phyloP scores from a whole-genome alignment of 768 basidiomycete genomes.

The Macrolepiota fuliginosa region DNA sequence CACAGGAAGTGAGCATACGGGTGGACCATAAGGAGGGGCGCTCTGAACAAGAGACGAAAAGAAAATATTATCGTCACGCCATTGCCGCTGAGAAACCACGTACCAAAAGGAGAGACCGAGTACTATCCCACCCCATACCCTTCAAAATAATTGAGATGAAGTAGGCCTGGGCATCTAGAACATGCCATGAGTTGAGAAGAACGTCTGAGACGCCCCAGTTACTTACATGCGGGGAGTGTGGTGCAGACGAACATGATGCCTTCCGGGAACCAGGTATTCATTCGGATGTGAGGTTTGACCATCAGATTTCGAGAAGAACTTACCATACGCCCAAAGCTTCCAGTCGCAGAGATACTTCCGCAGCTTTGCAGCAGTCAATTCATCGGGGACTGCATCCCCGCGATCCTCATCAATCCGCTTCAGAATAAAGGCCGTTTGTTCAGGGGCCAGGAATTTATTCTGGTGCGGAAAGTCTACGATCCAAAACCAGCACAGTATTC shows the following conservation, averaged over 20 bases:
- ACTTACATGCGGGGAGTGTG: conserved; percentile 41
- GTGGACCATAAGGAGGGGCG: conserved; percentile 44
- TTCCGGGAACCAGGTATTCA: conserved; percentile 13
- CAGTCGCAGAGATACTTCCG: conserved; percentile 40
- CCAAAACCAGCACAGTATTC: conserved; percentile 37
- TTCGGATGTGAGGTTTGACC: conserved; percentile 2
- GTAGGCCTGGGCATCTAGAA: conserved; percentile 38
- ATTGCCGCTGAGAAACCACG: background rate
- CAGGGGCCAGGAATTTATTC: conserved; percentile 41
- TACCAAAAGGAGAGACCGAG: conserved; percentile 40
- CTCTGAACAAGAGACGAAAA: conserved; percentile 28
- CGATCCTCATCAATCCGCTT: conserved; percentile 48
- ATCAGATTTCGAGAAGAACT: conserved; percentile 7
- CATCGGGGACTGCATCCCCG: conserved; percentile 47
- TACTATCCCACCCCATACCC: conserved; percentile 41
- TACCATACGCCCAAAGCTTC: conserved; percentile 47
- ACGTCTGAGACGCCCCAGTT: background rate
- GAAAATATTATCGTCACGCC: background rate
- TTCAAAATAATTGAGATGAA: conserved; percentile 46
- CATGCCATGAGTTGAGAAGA: background rate
- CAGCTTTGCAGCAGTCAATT: conserved; percentile 34
- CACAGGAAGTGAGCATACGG: conserved; percentile 26
- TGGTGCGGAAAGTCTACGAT: conserved; percentile 46
- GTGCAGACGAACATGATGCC: conserved; percentile 44
- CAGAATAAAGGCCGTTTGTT: conserved; percentile 42